phyloP scores from a whole-genome alignment of 176 grass and related monocot species.

The Lolium rigidum region DNA sequence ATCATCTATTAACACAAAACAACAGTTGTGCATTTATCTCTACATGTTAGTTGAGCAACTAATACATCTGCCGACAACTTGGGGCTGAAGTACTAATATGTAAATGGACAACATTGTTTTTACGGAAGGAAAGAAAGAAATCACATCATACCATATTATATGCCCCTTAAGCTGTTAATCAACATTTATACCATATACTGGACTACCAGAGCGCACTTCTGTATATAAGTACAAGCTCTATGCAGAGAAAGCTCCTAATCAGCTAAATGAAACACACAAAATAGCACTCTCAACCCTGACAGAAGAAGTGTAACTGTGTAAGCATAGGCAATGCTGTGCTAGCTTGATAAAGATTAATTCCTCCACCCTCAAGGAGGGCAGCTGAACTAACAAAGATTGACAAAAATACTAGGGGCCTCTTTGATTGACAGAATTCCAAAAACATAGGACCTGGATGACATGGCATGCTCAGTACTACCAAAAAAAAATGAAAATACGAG shows the following conservation, averaged over 20 bases:
- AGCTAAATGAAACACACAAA: constrained; percentile 7
- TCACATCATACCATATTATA: no score
- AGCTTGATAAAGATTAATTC: background rate
- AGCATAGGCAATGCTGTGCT: background rate
- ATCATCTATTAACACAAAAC: background rate
- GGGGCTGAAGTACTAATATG: no score
- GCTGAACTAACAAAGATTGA: background rate
- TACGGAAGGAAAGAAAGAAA: no score
- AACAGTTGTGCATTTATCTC: background rate
- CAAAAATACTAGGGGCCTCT: background rate
- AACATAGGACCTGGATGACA: background rate
- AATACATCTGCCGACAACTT: no score
- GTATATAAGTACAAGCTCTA: background rate
- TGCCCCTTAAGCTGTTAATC: no score
- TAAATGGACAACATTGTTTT: no score
- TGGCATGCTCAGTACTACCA: background rate
- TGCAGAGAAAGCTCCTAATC: background rate
- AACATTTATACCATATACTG: no score
- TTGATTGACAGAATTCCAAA: background rate
- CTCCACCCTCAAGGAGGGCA: background rate
- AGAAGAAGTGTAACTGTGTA: background rate
- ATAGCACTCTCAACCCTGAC: background rate
- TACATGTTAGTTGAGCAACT: no score
- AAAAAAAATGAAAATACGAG: background rate
- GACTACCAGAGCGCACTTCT: no score